phyloP scores from a whole-genome alignment of 2,329 filamentous ascomycete genomes.

The Camillea tinctor region DNA sequence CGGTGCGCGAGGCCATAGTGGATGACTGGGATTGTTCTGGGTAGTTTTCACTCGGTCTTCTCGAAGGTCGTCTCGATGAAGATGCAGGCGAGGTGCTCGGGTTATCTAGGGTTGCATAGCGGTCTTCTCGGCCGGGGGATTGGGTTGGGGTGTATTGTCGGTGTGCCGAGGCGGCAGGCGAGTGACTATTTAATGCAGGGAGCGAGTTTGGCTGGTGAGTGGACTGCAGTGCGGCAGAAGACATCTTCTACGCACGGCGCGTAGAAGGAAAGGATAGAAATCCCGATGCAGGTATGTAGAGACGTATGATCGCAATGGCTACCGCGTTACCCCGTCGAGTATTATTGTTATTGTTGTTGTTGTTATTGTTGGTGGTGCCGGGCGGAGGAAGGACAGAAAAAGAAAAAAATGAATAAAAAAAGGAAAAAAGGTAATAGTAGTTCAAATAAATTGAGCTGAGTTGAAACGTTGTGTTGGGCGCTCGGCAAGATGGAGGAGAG shows the following conservation, averaged over 20 bases:
- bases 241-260: slow-evolving; percentile 49
- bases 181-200: slow-evolving; percentile 44
- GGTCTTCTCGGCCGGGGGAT: slow-evolving; percentile 54
- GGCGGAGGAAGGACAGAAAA: neutral
- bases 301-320: slow-evolving; percentile 2
- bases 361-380: slow-evolving; percentile 7
- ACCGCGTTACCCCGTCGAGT: neutral
- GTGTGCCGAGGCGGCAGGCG: slow-evolving; percentile 46
- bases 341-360: neutral
- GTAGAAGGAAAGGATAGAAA: slow-evolving; percentile 19
- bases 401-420: slow-evolving; percentile 1
- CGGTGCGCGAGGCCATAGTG: slow-evolving; percentile 48
- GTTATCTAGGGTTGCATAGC: slow-evolving; percentile 52
- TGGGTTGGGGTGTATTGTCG: slow-evolving; percentile 53
- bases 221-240: slow-evolving; percentile 63
- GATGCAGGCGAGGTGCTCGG: slow-evolving; percentile 48
- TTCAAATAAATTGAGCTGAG: slow-evolving; percentile 10
- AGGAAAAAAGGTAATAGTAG: slow-evolving; percentile 4
- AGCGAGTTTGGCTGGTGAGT: slow-evolving; percentile 52
- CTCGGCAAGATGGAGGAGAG: neutral
- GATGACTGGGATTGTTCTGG: slow-evolving; percentile 35
- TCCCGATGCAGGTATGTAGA: neutral
- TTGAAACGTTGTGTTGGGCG: slow-evolving; percentile 10
- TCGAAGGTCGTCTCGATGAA: slow-evolving; percentile 53
- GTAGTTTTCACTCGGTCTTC: slow-evolving; percentile 50